Evolutionary conservation across 1,284 basidiomycete genomes (phyloP).

Genomic region (Moesziomyces parantarcticus): DNA sequence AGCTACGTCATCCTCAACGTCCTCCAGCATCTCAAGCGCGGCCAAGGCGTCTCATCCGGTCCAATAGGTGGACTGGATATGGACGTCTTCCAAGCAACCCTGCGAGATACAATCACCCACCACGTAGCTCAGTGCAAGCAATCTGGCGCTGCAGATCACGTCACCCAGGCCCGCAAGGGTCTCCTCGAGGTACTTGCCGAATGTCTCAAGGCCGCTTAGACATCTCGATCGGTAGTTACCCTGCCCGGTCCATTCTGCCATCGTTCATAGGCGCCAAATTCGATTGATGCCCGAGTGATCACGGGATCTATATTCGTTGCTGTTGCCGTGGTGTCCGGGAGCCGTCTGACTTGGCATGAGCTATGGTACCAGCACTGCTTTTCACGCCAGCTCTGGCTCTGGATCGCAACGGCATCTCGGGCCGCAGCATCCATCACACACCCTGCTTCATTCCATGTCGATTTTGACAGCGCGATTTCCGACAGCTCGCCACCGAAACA

Average conservation of each 20-base stretch:
- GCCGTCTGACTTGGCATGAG: no score
- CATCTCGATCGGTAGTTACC: no score
- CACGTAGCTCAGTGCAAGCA: slow-evolving; percentile 21
- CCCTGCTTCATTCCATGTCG: neutral
- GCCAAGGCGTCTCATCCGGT: neutral
- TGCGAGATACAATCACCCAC: slow-evolving; percentile 17
- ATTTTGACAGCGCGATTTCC: neutral
- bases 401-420: neutral
- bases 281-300: no score
- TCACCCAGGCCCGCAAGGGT: slow-evolving; percentile 27
- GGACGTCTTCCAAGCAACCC: slow-evolving; percentile 5
- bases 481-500: neutral
- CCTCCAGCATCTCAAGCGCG: slow-evolving; percentile 10
- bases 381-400: no score
- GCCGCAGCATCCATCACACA: neutral
- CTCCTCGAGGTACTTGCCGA: slow-evolving; percentile 31
- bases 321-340: no score
- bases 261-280: no score
- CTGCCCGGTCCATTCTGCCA: no score
- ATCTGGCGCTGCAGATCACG: slow-evolving; percentile 8
- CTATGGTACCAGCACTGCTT: no score
- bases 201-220: slow-evolving; percentile 15
- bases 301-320: no score
- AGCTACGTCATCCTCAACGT: slow-evolving; percentile 35
- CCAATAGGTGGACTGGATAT: slow-evolving; percentile 10